Evolutionary conservation across 176 grass and related monocot species (phyloP).

Genomic region (Oryza brachyantha): DNA sequence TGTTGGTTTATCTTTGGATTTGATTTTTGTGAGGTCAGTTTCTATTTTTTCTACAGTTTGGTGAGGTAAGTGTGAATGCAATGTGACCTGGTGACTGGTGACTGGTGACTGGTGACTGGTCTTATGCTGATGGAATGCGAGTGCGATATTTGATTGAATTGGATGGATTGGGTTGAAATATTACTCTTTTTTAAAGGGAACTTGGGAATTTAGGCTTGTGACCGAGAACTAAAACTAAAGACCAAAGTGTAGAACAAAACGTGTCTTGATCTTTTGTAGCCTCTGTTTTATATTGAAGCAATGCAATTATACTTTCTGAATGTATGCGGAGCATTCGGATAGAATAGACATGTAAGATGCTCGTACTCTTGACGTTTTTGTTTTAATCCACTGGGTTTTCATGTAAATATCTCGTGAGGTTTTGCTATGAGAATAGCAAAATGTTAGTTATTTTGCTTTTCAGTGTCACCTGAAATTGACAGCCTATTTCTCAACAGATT

Average conservation of each 20-base stretch:
- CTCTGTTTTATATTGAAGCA: background rate
- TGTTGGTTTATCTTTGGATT: background rate
- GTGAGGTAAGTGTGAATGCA: background rate
- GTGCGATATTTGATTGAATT: background rate
- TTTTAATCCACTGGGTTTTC: background rate
- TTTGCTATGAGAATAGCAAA: background rate
- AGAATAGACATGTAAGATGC: background rate
- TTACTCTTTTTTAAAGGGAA: background rate
- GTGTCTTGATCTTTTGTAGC: background rate
- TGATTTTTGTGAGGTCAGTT: background rate
- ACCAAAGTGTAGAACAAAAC: background rate
- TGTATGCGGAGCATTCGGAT: background rate
- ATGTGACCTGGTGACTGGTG: background rate
- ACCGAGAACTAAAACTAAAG: background rate
- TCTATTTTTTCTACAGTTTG: background rate
- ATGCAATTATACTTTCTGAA: background rate
- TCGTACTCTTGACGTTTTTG: background rate
- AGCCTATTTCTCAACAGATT: constrained; percentile 5
- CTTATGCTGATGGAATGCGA: background rate
- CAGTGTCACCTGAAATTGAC: background rate
- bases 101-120: too few relatives aligned
- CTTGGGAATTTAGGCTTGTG: background rate
- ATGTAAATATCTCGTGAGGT: background rate
- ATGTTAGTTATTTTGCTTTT: background rate
- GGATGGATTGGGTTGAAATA: background rate